These are phyloP conservation scores for Globisporangium alternatum DNA, from an alignment of 352 stramenopile species.

Conservation along the genomic window DNA sequence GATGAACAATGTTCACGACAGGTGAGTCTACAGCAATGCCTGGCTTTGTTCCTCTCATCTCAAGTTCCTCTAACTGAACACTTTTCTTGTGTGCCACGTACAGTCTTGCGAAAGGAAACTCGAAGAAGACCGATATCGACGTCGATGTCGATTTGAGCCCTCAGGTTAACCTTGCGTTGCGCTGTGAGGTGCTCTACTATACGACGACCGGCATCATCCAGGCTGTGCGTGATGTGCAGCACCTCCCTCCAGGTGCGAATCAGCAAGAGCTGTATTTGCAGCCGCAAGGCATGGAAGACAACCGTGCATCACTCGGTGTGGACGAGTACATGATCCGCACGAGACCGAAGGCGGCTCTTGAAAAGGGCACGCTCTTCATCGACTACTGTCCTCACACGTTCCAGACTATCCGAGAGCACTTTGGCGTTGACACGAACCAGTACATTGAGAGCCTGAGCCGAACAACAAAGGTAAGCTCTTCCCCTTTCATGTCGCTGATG, in stretches of 20 bases:
- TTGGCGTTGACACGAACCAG: conserved; percentile 76
- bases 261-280: conserved; percentile 81
- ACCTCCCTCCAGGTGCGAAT: conserved; percentile 58
- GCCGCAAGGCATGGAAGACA: conserved; percentile 74
- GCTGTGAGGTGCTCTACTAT: conserved; percentile 86
- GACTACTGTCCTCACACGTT: conserved; percentile 86
- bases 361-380: conserved; percentile 84
- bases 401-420: conserved; percentile 83
- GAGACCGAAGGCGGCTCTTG: conserved; percentile 61
- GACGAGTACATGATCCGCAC: conserved; percentile 86
- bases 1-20: conserved; percentile 82
- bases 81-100: background rate
- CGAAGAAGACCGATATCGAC: conserved; percentile 62
- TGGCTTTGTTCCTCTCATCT: background rate
- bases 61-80: background rate
- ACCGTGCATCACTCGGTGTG: conserved; percentile 69
- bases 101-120: conserved; percentile 16
- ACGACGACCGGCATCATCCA: conserved; percentile 88
- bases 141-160: conserved; percentile 84
- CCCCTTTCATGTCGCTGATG: too few species aligned
- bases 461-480: conserved; percentile 55
- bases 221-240: conserved; percentile 70
- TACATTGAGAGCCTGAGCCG: conserved; percentile 83
- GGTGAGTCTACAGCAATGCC: conserved; percentile 15
- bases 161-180: conserved; percentile 82